Base-by-base conservation (phyloP, 768 basidiomycete species). In the Calocera viscosa region DNA sequence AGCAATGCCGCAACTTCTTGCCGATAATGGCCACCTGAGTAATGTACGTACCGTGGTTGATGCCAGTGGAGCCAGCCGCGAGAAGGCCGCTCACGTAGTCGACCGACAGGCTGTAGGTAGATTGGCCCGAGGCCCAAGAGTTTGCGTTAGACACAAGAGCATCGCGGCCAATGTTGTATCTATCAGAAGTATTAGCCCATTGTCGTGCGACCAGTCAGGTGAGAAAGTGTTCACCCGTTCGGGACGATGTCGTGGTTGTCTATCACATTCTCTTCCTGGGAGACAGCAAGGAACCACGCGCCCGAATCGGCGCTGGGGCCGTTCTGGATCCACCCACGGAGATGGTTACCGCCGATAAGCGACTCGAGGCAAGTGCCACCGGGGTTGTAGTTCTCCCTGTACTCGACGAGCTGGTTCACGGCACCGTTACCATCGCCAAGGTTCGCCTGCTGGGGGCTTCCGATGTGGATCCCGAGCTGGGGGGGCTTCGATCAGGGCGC, bases 261-360 rank as follows among this genome's bases (percentile, higher is more conserved):
- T 1, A 70, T 39, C 11, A 70, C 69, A 39, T 78, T 64, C 77
- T 82, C 76, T 73, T 84, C 83, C 68, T 80, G 67, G 30, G 82
- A 83, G 14, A 82, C 79, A 1, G 83, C 84, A 22, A 85, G 77
- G 74, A 88, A 89, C 32, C 87, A 73, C 2, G 82, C 80, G 0
- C 78, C 77, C 34, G 74, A 82, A 64, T 80, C 40, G 1, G 85
- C 86, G 17, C 32, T 24, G 1, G 82, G 72, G 0, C 86, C 86
- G 68, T 87, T 84, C 73, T 88, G 86, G 43, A 79, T 80, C 73
- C 73, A 87, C 3, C 84, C 77, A 80, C 82, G 76, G 69, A 83
- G 78, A 70, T 83, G 82, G 69, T 82, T 79, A 0, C 82, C 82
- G 1, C 82, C 82, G 2, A 77, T 68, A 41, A 80, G 69, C 64